These are phyloP conservation scores for Aegilops bicornis DNA, from an alignment of 176 grass and related monocot species.

Conservation along the genomic window DNA sequence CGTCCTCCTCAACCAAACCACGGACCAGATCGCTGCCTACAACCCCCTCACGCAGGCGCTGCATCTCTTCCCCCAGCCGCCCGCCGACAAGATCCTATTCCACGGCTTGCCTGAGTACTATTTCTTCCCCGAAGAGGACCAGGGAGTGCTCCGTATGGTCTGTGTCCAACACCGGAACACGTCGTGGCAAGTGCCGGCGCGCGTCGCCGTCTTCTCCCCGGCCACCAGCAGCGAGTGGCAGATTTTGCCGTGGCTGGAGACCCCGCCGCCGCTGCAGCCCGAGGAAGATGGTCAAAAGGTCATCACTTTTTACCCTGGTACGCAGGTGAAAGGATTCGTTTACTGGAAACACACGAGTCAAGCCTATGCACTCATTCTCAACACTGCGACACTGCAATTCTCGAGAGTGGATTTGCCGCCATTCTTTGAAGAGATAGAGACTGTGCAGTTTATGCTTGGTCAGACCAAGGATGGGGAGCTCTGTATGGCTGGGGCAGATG, in stretches of 20 bases:
- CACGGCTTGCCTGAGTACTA: neutral
- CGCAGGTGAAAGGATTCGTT: neutral
- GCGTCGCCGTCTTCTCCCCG: neutral
- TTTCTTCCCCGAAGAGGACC: neutral
- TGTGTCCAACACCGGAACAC: neutral
- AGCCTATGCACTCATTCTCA: neutral
- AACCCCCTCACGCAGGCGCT: no score
- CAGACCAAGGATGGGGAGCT: neutral
- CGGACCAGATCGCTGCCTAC: no score
- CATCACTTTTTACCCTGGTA: neutral
- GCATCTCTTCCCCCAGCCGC: neutral
- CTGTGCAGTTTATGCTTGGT: neutral
- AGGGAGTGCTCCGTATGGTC: neutral
- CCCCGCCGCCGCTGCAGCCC: neutral
- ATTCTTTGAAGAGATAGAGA: neutral
- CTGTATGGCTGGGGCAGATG: neutral
- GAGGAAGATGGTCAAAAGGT: neutral
- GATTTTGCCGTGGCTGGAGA: neutral
- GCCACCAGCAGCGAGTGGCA: neutral
- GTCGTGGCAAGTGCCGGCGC: neutral
- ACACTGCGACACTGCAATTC: neutral
- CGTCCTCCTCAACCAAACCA: no score
- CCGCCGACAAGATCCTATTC: neutral
- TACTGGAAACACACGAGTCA: neutral
- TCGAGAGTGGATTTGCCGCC: neutral